These are phyloP conservation scores for Carex pumila DNA, from an alignment of 176 grass and related monocot genomes.

Conservation along the genomic window DNA sequence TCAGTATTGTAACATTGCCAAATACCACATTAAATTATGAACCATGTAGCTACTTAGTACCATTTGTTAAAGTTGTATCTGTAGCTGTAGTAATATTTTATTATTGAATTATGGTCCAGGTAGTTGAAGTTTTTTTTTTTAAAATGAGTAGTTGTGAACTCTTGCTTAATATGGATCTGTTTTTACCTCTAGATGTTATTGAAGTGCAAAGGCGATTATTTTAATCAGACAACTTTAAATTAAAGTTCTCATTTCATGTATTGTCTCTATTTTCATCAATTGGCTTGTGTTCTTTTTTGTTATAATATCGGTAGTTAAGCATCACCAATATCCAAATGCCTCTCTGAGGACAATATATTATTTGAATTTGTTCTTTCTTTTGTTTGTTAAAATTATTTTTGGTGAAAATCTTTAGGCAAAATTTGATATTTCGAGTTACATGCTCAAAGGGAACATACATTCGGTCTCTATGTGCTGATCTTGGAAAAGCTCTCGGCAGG, in stretches of 20 bases:
- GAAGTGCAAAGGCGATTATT: neutral
- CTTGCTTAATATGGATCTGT: neutral
- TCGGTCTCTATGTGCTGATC: constrained; percentile 88
- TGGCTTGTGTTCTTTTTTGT: constrained; percentile 2
- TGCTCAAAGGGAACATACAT: constrained; percentile 99
- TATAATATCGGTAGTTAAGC: neutral
- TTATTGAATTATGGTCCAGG: neutral
- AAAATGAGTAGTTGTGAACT: neutral
- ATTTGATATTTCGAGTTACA: constrained; percentile 87
- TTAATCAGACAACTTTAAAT: neutral
- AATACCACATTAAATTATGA: neutral
- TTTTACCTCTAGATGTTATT: neutral
- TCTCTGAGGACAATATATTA: neutral
- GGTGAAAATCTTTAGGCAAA: constrained; percentile 49
- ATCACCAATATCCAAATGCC: neutral
- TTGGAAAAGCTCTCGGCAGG: constrained; percentile 90
- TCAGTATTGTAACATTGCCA: neutral
- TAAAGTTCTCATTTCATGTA: neutral
- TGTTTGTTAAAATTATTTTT: neutral
- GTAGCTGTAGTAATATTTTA: neutral
- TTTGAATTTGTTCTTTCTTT: neutral
- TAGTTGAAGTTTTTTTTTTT: neutral
- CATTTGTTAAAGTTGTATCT: neutral
- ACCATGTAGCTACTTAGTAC: neutral
- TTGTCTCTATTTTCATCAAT: neutral